Conservation (phyloP, 345 rosid species). For the Corchorus capsularis region DNA sequence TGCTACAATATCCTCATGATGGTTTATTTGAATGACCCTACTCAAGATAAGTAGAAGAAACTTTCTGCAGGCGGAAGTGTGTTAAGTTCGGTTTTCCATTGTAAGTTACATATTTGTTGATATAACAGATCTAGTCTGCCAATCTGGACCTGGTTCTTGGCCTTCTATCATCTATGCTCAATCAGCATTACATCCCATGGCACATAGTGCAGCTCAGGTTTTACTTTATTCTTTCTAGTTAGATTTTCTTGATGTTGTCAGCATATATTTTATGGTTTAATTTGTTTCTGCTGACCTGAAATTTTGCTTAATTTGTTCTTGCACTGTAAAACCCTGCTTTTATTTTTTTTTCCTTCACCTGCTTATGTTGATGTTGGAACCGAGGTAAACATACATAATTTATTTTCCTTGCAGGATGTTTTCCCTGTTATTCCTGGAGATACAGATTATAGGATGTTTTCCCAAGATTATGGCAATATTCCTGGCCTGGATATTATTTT, state of each 20-base stretch:
- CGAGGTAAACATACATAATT: background rate
- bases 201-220: constrained; percentile 99
- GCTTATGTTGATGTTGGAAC: constrained; percentile 3
- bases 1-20: background rate
- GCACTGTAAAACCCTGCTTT: background rate
- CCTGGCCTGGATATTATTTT: constrained; percentile 98
- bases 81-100: constrained; percentile 11
- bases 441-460: constrained; percentile 91
- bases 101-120: constrained; percentile 14
- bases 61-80: background rate
- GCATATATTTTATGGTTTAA: background rate
- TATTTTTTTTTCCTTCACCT: background rate
- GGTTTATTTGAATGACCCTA: constrained; percentile 5
- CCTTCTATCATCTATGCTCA: constrained; percentile 81
- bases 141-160: constrained; percentile 97
- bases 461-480: constrained; percentile 84
- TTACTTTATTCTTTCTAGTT: constrained; percentile 26
- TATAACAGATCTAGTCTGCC: constrained; percentile 88
- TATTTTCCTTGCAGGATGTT: constrained; percentile 63
- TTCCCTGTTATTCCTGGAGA: constrained; percentile 94
- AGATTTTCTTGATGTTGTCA: constrained; percentile 18
- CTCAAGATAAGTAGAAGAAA: background rate
- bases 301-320: background rate
- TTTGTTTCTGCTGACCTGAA: constrained; percentile 11
- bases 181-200: constrained; percentile 92